Base-by-base conservation (phyloP, 2,329 filamentous ascomycete species). In the Pseudogymnoascus sp. region DNA sequence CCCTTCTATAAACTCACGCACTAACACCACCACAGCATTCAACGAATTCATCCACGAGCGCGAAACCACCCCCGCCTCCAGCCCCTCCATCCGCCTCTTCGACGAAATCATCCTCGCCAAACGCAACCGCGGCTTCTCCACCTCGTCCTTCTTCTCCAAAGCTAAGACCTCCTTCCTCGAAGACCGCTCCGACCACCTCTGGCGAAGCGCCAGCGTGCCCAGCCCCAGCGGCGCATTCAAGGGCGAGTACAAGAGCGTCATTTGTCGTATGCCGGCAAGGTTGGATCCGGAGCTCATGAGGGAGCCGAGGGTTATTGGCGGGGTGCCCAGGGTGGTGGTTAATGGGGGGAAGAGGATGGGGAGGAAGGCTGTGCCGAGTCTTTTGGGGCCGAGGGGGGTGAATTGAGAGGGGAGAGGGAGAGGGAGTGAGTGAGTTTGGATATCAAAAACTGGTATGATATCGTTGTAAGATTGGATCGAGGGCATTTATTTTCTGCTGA, bases 241-340 rank as follows among this genome's bases (percentile, higher is more conserved):
- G 0, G 84, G 84, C 64, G 84, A 87, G 68, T 89, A 89, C 75
- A 80, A 82, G 64, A 76, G 80, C 34, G 79, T 86, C 12, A 79
- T 85, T 62, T 85, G 85, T 11, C 78, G 86, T 68, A 86, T 90
- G 38, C 95, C 95, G 4, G 86, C 90, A 6, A 93, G 90, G 71
- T 82, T 99, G 8, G 95, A 99, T 70, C 84, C 88, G 3, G 84
- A 86, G 12, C 79, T 97, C 56, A 96, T 97, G 91, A 91, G 91
- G 74, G 93, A 97, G 76, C 93, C 93, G 31, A 84, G 93, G 64
- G 87, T 90, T 66, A 93, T 96, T 40, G 91, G 96, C 74, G 93
- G 93, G 37, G 87, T 92, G n/a, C 92, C 92, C 23, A 78, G 84
- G 36, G 59, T 60, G 4, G 80, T 82, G 16, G 73, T 74, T 63